Conservation (phyloP, 23 red algal genomes). For the Chondrus crispus region DNA sequence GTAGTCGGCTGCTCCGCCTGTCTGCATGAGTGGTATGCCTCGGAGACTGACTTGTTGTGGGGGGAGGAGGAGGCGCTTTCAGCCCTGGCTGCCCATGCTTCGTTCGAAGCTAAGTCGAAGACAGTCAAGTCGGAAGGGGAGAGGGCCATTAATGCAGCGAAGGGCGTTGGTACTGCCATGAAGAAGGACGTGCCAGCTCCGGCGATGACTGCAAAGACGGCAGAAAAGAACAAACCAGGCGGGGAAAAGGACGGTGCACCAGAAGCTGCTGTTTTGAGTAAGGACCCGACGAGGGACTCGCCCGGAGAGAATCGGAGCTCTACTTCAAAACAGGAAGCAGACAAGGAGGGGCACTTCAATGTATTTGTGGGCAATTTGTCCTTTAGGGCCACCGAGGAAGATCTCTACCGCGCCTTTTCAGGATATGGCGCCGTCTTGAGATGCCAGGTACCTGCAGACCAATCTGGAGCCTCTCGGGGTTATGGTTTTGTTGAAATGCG, state of each 20-base stretch:
- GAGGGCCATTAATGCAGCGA: background rate
- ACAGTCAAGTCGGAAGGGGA: background rate
- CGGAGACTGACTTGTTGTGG: conserved; percentile 61
- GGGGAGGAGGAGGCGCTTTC: conserved; percentile 39
- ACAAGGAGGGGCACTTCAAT: background rate
- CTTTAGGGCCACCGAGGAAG: conserved; percentile 62
- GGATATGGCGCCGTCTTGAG: conserved; percentile 55
- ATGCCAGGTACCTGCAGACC: conserved; percentile 42
- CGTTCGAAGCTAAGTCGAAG: background rate
- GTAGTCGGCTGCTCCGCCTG: conserved; percentile 64
- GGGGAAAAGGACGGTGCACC: background rate
- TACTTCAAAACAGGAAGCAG: too few relatives aligned
- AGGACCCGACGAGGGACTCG: too few relatives aligned
- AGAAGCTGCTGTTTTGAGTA: too few relatives aligned
- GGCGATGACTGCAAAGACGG: too few relatives aligned
- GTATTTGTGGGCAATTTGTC: conserved; percentile 76
- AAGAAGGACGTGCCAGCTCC: background rate
- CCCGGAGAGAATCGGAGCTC: too few relatives aligned
- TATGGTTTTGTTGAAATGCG: conserved; percentile 75
- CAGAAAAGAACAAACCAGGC: too few relatives aligned
- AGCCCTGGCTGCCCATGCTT: background rate
- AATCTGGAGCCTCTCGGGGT: conserved; percentile 14
- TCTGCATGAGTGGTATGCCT: conserved; percentile 75
- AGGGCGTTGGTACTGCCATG: background rate
- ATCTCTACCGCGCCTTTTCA: conserved; percentile 55